Base-by-base conservation (phyloP, 169 alveolate species). In the Cardiosporidium cionae region DNA sequence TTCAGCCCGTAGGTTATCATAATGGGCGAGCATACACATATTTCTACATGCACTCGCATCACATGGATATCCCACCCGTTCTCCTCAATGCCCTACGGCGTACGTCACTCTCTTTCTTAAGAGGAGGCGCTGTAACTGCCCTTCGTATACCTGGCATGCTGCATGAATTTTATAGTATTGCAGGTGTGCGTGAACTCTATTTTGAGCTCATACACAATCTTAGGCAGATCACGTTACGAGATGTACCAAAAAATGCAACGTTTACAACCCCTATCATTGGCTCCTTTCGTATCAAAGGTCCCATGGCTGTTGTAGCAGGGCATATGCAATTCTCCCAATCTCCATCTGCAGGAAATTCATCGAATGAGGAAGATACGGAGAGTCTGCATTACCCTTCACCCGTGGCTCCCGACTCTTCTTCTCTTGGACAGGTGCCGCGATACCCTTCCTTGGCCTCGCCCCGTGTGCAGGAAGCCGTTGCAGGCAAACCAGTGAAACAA, bases 221-320 rank as follows among this genome's bases (percentile, higher is more conserved):
- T 63, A 84, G 86, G 54, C 79, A 87, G 2, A 82, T 87, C 74
- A 86, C 86, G 25, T 86, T 87, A 79, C 68, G 86, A 64, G 86
- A 87, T 77, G 92, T 87, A 9, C 91, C 92, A 6, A 78, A 72
- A 31, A 53, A 87, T 22, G 88, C 85, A 64, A 87, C 90, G 52
- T 85, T 87, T 84, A 74, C 79, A 67, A 87, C 74, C 70, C 92
- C 89, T 28, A 65, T 80, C 32, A 81, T 84, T 5, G 91, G 84
- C 22, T 54, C 70, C 23, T 79, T 89, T 58, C 67, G 93, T 52
- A 76, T 89, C 28, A 83, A 86, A 62, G 94, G 94, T 4, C 94
- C 94, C 7, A 84, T 89, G 63, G 89, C 87, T 32, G 92, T 88
- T n/a, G 94, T 89, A 23, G 93, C 94, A 3, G 94, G 94, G 1